Evolutionary conservation across 2,329 filamentous ascomycete genomes (phyloP), one percentile per base, ranked within the genome.

Genomic region (Venturia carpophila): DNA sequence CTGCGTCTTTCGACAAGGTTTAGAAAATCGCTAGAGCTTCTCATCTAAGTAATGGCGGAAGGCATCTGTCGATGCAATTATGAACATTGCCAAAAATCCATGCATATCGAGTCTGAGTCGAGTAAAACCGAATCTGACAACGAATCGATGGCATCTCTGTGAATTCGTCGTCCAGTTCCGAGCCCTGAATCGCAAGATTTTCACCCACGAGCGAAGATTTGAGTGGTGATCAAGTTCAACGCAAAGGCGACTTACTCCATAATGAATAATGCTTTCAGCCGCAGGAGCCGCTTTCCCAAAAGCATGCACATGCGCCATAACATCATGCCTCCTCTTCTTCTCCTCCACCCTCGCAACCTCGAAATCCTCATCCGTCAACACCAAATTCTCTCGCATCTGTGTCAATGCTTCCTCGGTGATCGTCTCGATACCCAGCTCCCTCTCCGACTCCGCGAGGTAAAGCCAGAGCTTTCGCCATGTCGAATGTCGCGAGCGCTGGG

Each of bases 401-500:
- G 73, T 67, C 64, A 82, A 75, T 1, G 79, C 80, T 49, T 92
- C 82, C n/a, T 84, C 83, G 17, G 84, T 86, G 73, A 96, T 92
- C 56, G 78, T 74, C 10, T 83, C 79, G 60, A 96, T 83, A 2
- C 91, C 91, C 1, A 96, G 83, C 75, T 92, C 88, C 75, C 87
- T 87, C 80, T 96, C 88, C 11, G 84, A 82, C 80, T 96, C 88
- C 30, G 92, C 92, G 13, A 96, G 87, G 77, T 83, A 87, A 56
- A 93, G 79, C 92, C 92, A 97, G 21, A 96, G 84, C 74, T 90
- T 83, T 68, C 92, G 86, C 91, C 91, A 95, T 65, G 86, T 91
- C 52, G 85, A 87, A 75, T 87, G 86, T 39, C 91, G 83, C 64
- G 85, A 87, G 55, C 91, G 85, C 30, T 37, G 52, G 43, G 52